Evolutionary conservation across 2,329 filamentous ascomycete genomes (phyloP).

Genomic region (Colletotrichum lindemuthianum): DNA sequence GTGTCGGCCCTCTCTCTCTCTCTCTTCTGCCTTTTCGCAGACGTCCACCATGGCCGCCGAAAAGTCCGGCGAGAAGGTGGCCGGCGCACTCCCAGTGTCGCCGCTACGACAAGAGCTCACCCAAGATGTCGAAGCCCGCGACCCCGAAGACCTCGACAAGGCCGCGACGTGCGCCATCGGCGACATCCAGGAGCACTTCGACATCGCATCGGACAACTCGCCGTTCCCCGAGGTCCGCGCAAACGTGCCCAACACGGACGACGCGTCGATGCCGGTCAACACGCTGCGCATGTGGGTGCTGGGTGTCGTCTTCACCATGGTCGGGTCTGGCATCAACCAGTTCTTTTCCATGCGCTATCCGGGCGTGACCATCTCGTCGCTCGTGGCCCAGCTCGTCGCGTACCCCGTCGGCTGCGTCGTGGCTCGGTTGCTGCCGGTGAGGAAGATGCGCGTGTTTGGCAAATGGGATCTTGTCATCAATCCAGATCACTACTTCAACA

Average conservation of each 20-base stretch:
- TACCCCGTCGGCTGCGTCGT: slow-evolving; percentile 49
- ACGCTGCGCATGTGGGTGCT: slow-evolving; percentile 50
- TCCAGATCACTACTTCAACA: slow-evolving; percentile 58
- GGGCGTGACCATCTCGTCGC: slow-evolving; percentile 47
- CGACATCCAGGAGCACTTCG: slow-evolving; percentile 26
- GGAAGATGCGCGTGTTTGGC: slow-evolving; percentile 44
- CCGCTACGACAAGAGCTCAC: background rate
- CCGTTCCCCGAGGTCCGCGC: slow-evolving; percentile 51
- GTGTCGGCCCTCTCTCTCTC: slow-evolving; percentile 1
- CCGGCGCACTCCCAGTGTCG: background rate
- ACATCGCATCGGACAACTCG: slow-evolving; percentile 41
- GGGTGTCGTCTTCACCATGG: slow-evolving; percentile 45
- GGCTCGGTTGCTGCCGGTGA: slow-evolving; percentile 46
- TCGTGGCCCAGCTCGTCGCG: slow-evolving; percentile 50
- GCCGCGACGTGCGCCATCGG: slow-evolving; percentile 27
- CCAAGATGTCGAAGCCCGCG: slow-evolving; percentile 9
- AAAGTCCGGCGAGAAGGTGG: slow-evolving; percentile 10
- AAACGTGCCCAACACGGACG: slow-evolving; percentile 53
- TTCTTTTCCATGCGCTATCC: slow-evolving; percentile 51
- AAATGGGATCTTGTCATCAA: slow-evolving; percentile 51
- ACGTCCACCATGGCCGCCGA: slow-evolving; percentile 11
- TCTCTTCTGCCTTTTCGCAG: background rate
- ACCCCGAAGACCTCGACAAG: slow-evolving; percentile 20
- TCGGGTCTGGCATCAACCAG: slow-evolving; percentile 48
- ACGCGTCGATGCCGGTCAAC: slow-evolving; percentile 46